These are phyloP conservation scores for Entrophospora sp. DNA, from an alignment of 192 early-diverging fungal species.

Conservation along the genomic window DNA sequence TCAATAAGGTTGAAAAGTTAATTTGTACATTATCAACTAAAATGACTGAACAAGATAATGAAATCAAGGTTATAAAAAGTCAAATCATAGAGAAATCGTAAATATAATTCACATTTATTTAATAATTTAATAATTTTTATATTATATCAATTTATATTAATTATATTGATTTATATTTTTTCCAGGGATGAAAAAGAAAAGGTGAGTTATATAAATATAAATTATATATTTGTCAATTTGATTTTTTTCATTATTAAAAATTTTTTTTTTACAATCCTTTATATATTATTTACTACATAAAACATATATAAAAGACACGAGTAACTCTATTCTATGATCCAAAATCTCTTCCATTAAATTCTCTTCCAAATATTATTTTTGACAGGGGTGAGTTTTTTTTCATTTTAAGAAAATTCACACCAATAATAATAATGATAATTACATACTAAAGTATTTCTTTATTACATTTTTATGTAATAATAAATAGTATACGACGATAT, in stretches of 20 bases:
- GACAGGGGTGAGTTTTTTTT: slow-evolving; percentile 3
- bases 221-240: not conserved
- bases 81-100: not conserved
- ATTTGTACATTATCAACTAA: not conserved
- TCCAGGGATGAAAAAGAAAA: slow-evolving; percentile 4
- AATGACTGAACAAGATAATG: not conserved
- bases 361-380: slow-evolving; percentile 17
- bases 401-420: no score
- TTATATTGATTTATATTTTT: not conserved
- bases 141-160: not conserved
- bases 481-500: slow-evolving; percentile 15
- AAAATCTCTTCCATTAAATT: slow-evolving; percentile 9
- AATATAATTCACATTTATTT: slow-evolving; percentile 3
- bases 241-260: not conserved
- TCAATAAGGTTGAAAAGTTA: slow-evolving; percentile 13
- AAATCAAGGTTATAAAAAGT: slow-evolving; percentile 1
- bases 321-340: slow-evolving; percentile 8
- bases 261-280: not conserved
- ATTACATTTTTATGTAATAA: not conserved
- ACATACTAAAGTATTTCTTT: not conserved
- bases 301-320: not conserved
- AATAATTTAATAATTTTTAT: not conserved
- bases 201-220: not conserved
- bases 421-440: not conserved
- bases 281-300: not conserved